Base-by-base conservation (phyloP, 2,329 filamentous ascomycete genomes). In the Mariannaea elegans region DNA sequence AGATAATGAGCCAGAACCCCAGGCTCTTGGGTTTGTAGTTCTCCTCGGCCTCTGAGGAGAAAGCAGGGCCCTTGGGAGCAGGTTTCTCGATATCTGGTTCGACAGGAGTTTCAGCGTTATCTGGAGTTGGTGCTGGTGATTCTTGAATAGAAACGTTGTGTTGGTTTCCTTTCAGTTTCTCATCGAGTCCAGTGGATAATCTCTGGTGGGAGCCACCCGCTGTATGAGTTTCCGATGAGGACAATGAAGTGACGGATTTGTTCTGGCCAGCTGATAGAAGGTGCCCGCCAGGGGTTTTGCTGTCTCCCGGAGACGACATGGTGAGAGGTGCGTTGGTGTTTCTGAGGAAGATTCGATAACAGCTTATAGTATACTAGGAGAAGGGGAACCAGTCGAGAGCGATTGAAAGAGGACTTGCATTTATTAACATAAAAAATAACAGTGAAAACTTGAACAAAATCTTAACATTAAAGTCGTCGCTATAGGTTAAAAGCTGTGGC, bases 1-100 rank as follows among this genome's bases (percentile, higher is more conserved):
- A 34, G 8, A 87, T 76, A 44, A 84, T 78, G 62, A 84, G 76
- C 84, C 84, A 86, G 67, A 87, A 86, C 65, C 80, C 81, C 61
- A 83, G 52, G 8, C 79, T 84, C 70, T 79, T 82, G 12, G 84
- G 84, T 59, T 82, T 73, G 73, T 80, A 86, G 55, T 83, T 80
- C 27, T 77, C 71, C 34, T 79, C 74, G 19, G 68, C 65, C 34
- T 76, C 72, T 8, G 71, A 46, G n/a, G 68, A 50, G 50, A 65
- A 65, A 4, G 62, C 61, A 18, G 65, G 64, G n/a, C 63, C 56
- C 21, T 61, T 14, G 10, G 52, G 46, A 0, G 12, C 51, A 10
- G 65, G 24, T 8, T 53, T 42, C 29, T 75, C 72, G 16, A 60
- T 52, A 18, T 61, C 46, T 18, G 63, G 58, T 7, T 65, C 63